phyloP scores from a whole-genome alignment of 352 stramenopile species.

The Halophytophthora polymorphica region DNA sequence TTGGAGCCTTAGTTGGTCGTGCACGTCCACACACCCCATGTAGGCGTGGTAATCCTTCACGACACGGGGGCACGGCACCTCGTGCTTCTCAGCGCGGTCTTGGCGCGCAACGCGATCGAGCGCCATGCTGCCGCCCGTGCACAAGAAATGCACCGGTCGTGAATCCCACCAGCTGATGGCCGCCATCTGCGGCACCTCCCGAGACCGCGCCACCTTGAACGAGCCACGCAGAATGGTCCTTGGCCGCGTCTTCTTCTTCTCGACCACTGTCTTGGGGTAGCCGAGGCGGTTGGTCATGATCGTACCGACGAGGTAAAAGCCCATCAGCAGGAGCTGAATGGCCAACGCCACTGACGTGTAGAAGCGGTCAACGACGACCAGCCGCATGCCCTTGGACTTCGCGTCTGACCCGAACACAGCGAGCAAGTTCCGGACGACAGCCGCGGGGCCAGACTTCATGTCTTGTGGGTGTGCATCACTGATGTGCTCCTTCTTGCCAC shows the following conservation, averaged over 20 bases:
- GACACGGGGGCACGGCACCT: constrained; percentile 4
- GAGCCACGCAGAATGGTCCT: not conserved
- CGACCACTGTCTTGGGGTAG: constrained; percentile 9
- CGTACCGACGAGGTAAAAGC: constrained; percentile 14
- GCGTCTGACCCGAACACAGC: not conserved
- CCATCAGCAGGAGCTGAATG: constrained; percentile 9
- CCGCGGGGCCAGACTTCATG: not conserved
- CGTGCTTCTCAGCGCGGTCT: not conserved
- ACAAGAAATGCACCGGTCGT: constrained; percentile 9
- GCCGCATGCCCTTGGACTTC: constrained; percentile 4
- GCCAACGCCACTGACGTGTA: constrained; percentile 14
- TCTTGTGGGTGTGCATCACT: not conserved
- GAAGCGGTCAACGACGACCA: constrained; percentile 11
- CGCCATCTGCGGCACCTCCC: constrained; percentile 3
- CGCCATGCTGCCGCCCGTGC: constrained; percentile 3
- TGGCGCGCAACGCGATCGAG: not conserved
- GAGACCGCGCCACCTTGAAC: constrained; percentile 3
- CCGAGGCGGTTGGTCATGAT: constrained; percentile 15
- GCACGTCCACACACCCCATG: constrained; percentile 12
- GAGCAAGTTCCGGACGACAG: constrained; percentile 5
- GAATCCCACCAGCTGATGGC: constrained; percentile 12
- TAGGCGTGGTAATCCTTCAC: constrained; percentile 13
- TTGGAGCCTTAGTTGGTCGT: constrained; percentile 16
- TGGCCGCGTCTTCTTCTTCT: constrained; percentile 7
- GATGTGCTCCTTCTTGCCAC: constrained; percentile 1